Evolutionary conservation across 371 early-diverging fungal species (phyloP).

Genomic region (Mortierella sp.): DNA sequence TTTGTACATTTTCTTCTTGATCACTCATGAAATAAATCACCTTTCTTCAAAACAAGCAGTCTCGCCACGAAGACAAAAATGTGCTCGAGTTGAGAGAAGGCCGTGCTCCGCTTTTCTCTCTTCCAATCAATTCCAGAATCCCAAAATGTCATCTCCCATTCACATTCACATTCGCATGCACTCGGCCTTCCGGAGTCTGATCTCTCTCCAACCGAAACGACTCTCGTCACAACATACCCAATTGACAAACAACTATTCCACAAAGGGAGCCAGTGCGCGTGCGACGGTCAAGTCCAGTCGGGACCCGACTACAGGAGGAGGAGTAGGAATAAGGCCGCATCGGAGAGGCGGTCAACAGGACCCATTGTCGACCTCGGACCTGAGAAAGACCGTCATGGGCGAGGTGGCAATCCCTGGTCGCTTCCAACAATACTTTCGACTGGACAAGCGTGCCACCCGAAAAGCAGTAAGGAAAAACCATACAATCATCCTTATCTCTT

Average conservation of each 20-base stretch:
- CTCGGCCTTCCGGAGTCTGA: background rate
- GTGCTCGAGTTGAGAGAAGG: background rate
- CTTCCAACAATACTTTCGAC: conserved; percentile 36
- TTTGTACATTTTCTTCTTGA: background rate
- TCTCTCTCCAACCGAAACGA: background rate
- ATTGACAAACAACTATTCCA: background rate
- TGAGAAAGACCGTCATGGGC: conserved; percentile 26
- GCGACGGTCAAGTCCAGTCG: conserved; percentile 4
- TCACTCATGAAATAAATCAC: background rate
- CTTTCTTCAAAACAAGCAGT: background rate
- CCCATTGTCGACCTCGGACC: background rate
- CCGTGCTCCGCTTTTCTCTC: background rate
- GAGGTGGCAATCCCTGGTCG: conserved; percentile 48
- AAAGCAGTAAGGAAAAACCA: conserved; percentile 40
- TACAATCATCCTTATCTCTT: too few species aligned
- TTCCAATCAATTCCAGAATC: background rate
- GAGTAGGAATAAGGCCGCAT: too few species aligned
- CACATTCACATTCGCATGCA: background rate
- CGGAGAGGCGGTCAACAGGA: background rate
- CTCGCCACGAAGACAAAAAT: too few species aligned
- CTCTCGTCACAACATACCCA: background rate
- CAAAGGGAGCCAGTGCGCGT: background rate
- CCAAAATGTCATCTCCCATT: background rate
- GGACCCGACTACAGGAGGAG: background rate
- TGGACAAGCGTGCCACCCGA: conserved; percentile 32